Conservation (phyloP, 2,329 filamentous ascomycete genomes). For the Orbilia quercus region DNA sequence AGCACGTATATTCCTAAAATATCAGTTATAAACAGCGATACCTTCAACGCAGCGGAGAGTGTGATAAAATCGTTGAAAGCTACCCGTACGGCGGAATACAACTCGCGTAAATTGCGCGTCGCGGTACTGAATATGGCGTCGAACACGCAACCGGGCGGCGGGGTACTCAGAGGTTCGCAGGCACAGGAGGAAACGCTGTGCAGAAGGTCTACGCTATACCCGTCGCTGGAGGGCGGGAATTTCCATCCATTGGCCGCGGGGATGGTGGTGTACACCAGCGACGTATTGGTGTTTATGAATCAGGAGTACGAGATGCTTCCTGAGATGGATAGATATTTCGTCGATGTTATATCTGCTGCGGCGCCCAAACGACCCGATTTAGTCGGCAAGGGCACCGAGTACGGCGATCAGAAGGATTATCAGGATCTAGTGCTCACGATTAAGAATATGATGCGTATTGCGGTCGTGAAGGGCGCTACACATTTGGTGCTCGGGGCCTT, state of each 20-base stretch:
- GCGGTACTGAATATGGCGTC: slow-evolving; percentile 74
- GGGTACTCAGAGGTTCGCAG: slow-evolving; percentile 71
- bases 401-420: slow-evolving; percentile 66
- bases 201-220: slow-evolving; percentile 71
- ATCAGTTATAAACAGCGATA: slow-evolving; percentile 67
- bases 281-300: slow-evolving; percentile 71
- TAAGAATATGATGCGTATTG: slow-evolving; percentile 69
- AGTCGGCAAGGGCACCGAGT: slow-evolving; percentile 63
- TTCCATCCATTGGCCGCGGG: slow-evolving; percentile 71
- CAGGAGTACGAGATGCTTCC: slow-evolving; percentile 63
- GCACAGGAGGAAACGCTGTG: slow-evolving; percentile 74
- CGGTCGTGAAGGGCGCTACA: slow-evolving; percentile 65
- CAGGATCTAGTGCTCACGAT: slow-evolving; percentile 70
- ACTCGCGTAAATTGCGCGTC: slow-evolving; percentile 62
- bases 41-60: slow-evolving; percentile 67
- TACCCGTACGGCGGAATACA: slow-evolving; percentile 56
- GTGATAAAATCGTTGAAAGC: slow-evolving; percentile 58
- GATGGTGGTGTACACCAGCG: slow-evolving; percentile 68
- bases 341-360: slow-evolving; percentile 71
- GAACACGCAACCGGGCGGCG: slow-evolving; percentile 71
- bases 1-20: slow-evolving; percentile 62
- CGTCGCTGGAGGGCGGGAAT: slow-evolving; percentile 71
- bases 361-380: slow-evolving; percentile 71
- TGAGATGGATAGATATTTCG: slow-evolving; percentile 69
- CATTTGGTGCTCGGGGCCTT: slow-evolving; percentile 72